phyloP scores from a whole-genome alignment of 495 filamentous ascomycete species.

The Xylaria intraflava region DNA sequence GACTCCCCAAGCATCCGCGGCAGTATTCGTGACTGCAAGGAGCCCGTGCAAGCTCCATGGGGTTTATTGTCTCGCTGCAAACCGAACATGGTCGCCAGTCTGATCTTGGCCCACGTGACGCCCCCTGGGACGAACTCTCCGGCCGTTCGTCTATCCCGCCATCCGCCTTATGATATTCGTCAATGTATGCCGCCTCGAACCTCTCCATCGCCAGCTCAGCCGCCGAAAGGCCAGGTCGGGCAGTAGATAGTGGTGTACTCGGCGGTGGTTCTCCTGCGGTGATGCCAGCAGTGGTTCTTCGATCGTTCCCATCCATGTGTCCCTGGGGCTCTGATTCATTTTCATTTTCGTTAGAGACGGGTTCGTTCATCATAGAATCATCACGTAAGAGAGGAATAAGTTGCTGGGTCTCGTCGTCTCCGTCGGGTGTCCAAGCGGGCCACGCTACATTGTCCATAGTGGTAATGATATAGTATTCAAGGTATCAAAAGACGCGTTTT shows the following conservation, averaged over 20 bases:
- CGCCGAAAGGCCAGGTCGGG: background rate
- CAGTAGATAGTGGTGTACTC: too few species aligned
- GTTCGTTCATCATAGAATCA: slow-evolving; percentile 19
- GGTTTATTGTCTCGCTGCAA: slow-evolving; percentile 13
- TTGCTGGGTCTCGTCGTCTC: slow-evolving; percentile 10
- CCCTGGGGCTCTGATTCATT: slow-evolving; percentile 15
- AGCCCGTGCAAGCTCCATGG: slow-evolving; percentile 9
- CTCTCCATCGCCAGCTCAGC: slow-evolving; percentile 7
- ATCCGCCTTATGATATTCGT: background rate
- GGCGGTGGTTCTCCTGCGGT: background rate
- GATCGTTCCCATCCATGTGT: slow-evolving; percentile 16
- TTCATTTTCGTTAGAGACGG: slow-evolving; percentile 28
- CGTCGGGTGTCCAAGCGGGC: background rate
- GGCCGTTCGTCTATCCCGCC: background rate
- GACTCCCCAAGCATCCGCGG: slow-evolving; percentile 31
- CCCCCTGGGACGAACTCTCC: slow-evolving; percentile 21
- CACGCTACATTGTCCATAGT: background rate
- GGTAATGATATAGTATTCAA: background rate
- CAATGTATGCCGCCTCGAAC: slow-evolving; percentile 3
- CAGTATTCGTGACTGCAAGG: slow-evolving; percentile 46
- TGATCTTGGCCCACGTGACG: slow-evolving; percentile 3
- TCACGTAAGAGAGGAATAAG: slow-evolving; percentile 20
- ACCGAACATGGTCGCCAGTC: slow-evolving; percentile 3
- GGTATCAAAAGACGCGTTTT: background rate
- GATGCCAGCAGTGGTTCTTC: slow-evolving; percentile 1